A percentile compares a stretch with the other conserved stretches of the same genome.
phyloP scores from a whole-genome alignment of 163 green algal species.

The Trebouxiophyceae sp. region DNA sequence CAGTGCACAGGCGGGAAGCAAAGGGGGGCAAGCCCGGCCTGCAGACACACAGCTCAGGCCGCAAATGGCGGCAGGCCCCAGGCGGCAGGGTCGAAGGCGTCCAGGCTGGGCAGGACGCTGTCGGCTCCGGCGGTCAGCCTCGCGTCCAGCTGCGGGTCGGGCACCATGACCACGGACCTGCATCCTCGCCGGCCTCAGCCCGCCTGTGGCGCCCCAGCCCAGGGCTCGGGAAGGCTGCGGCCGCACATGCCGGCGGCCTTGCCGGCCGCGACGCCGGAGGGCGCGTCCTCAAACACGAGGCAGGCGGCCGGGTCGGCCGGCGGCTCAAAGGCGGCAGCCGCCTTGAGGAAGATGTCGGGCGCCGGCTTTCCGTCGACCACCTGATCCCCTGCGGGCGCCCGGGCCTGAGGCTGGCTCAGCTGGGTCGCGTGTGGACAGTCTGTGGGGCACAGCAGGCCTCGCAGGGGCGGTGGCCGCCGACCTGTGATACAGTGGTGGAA shows the following conservation, averaged over 20 bases:
- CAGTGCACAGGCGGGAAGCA: too few relatives aligned
- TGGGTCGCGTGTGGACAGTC: not conserved
- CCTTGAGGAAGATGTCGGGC: conserved; percentile 76
- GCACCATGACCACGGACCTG: conserved; percentile 58
- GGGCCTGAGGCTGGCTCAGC: not conserved
- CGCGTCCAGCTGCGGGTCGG: conserved; percentile 37
- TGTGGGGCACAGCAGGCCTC: not conserved
- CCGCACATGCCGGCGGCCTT: conserved; percentile 68
- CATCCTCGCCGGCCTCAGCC: too few relatives aligned
- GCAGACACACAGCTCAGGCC: too few relatives aligned
- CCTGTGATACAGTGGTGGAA: conserved; percentile 74
- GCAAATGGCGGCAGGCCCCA: conserved; percentile 71
- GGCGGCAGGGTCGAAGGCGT: conserved; percentile 48
- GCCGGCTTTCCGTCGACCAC: conserved; percentile 65
- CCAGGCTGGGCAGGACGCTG: conserved; percentile 51
- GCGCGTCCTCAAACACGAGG: conserved; percentile 87
- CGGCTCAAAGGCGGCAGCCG: conserved; percentile 30
- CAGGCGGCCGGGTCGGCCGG: conserved; percentile 3
- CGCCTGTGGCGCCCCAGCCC: too few relatives aligned
- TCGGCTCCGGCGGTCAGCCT: conserved; percentile 16
- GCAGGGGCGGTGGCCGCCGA: not conserved
- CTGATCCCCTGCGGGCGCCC: conserved; percentile 29
- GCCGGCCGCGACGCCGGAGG: conserved; percentile 62
- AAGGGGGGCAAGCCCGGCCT: too few relatives aligned
- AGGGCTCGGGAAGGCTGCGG: too few relatives aligned